phyloP scores from a whole-genome alignment of 179 eudicot genomes.

The Silene coronaria region DNA sequence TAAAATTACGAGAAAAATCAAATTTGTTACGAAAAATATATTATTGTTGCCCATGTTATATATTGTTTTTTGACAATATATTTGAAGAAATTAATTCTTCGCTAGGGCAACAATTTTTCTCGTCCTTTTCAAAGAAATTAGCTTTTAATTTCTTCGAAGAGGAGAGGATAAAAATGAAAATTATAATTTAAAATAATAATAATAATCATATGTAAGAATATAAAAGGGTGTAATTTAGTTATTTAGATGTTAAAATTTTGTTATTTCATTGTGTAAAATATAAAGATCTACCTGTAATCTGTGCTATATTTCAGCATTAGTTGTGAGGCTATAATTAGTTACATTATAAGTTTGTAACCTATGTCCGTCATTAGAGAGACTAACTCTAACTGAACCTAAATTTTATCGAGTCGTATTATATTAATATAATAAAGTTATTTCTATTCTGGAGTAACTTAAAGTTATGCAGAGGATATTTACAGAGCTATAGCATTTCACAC shows the following conservation, averaged over 20 bases:
- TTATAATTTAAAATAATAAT: not conserved
- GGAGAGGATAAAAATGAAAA: not conserved
- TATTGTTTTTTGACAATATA: not conserved
- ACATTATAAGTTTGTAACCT: too few relatives aligned
- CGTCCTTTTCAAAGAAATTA: not conserved
- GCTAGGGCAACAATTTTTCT: not conserved
- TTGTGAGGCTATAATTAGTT: too few relatives aligned
- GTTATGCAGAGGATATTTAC: too few relatives aligned
- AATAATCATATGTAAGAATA: not conserved
- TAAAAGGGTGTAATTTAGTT: not conserved
- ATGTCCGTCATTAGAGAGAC: too few relatives aligned
- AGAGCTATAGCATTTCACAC: not conserved
- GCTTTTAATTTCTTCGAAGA: not conserved
- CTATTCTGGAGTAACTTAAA: too few relatives aligned
- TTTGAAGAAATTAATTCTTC: not conserved
- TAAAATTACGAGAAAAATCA: not conserved
- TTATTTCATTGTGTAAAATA: not conserved
- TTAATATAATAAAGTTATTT: too few relatives aligned
- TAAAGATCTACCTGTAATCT: not conserved
- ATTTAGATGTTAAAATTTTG: not conserved
- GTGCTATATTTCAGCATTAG: too few relatives aligned
- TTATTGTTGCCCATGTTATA: constrained; percentile 7
- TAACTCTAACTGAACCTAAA: too few relatives aligned
- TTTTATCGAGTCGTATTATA: too few relatives aligned
- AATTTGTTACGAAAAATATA: not conserved